These are phyloP conservation scores for Tolypocladium capitatum DNA, from an alignment of 2,329 filamentous ascomycete species.

Conservation along the genomic window DNA sequence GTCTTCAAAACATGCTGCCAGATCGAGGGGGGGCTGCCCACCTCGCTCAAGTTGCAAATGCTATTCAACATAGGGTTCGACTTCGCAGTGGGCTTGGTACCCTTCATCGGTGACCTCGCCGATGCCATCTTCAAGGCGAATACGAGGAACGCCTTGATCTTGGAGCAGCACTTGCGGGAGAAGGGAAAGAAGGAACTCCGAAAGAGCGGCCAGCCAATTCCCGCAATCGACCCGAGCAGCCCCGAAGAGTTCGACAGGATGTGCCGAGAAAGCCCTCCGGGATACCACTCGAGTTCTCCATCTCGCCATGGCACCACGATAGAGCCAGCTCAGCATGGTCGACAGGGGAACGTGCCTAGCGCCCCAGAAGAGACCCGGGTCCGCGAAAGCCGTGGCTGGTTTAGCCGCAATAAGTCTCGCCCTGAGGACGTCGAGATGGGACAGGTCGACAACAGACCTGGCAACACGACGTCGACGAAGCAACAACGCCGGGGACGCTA, in stretches of 20 bases:
- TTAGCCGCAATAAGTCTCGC: constrained; percentile 15
- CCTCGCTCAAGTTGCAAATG: constrained; percentile 54
- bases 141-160: constrained; percentile 57
- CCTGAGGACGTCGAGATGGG: constrained; percentile 19
- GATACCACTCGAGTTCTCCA: constrained; percentile 13
- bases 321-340: constrained; percentile 8
- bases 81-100: constrained; percentile 60
- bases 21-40: constrained; percentile 64
- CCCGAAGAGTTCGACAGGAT: constrained; percentile 35
- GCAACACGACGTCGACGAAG: background rate
- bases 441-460: constrained; percentile 3
- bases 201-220: constrained; percentile 30
- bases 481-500: background rate
- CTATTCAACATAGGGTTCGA: constrained; percentile 65
- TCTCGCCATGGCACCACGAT: constrained; percentile 12
- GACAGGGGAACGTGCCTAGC: constrained; percentile 7
- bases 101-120: constrained; percentile 61
- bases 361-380: constrained; percentile 16
- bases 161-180: constrained; percentile 55
- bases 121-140: constrained; percentile 66
- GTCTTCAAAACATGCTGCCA: constrained; percentile 60
- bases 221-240: constrained; percentile 37
- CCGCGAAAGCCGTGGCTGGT: constrained; percentile 13
- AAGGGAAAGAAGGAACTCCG: constrained; percentile 48
- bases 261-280: constrained; percentile 13